Base-by-base conservation (phyloP, 2,329 filamentous ascomycete species). In the Lizonia empirigonia region DNA sequence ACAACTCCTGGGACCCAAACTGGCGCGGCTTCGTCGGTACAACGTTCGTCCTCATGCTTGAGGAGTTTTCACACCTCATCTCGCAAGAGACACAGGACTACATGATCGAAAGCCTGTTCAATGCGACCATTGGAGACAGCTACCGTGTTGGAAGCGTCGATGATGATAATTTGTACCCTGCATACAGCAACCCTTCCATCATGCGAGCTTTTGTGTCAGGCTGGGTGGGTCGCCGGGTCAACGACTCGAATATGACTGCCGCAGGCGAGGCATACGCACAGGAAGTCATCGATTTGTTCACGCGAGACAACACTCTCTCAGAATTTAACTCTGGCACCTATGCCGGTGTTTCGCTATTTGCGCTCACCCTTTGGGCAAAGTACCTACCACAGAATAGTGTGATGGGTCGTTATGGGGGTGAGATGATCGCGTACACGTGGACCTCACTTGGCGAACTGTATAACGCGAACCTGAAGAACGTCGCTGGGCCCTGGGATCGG, bases 281-380 rank as follows among this genome's bases (percentile, higher is more conserved):
- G 33, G 76, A 83, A 7, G 76, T 86, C 33, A 74, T 86, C 7
- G 74, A 80, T 23, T 75, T 87, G 0, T 87, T 86, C 56, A 74
- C 80, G 52, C 73, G 75, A 5, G 76, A 79, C 45, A 72, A 80
- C 53, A 86, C 84, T 0, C 74, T 87, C 1, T 84, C 82, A 2
- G 84, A 86, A 58, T 86, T 85, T 67, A 85, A 85, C 59, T 80
- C 79, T 0, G 81, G 81, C 4, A 87, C 85, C 0, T 87, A 87
- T 59, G 81, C 82, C 0, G 85, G 85, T 0, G 81, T 87, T 0
- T 84, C 82, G 0, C 71, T 87, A 2, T 84, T 77, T 38, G 84
- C 81, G 0, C 70, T 87, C 5, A 79, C 80, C 2, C 67, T 86
- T 0, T 85, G 82, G 79, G 78, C 78, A 10, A 85, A 85, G 54